Base-by-base conservation (phyloP, 2,329 filamentous ascomycete genomes). In the Coniosporium tulheliwenetii region DNA sequence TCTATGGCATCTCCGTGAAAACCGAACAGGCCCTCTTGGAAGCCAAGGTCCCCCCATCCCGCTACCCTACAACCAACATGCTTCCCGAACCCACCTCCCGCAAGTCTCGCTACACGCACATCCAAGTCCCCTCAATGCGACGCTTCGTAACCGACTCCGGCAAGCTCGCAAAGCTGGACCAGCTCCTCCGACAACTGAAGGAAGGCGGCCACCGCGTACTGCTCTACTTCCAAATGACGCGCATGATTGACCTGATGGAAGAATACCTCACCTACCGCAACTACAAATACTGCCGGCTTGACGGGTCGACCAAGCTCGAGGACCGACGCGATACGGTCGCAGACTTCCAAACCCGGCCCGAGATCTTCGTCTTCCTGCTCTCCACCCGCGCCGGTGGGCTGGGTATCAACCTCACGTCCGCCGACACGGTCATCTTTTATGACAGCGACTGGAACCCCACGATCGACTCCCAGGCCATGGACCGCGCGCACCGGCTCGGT, bases 191-290 rank as follows among this genome's bases (percentile, higher is more conserved):
- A 57, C 75, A 86, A 59, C 78, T 98, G 53, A 98, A 96, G 71
- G 81, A 85, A 46, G 84, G 82, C 47, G 83, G 83, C 31, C 91
- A 98, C 52, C 86, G 91, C 54, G 91, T 98, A 15, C 70, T 98
- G 41, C 69, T 98, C 14, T 98, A 98, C 71, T 98, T 98, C 83
- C 91, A 98, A 69, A 98, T 98, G 91, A 98, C 91, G 3, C 83
- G 85, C 56, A 98, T 98, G 91, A 96, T 98, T 56, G 89, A 98
- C 59, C 69, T 98, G 45, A 96, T 96, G 84, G 91, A 98, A 60
- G 91, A 98, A 63, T 98, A 96, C 52, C 70, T 98, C 44, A 96
- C 91, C 0, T 96, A 96, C 66, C 85, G 91, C 58, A 95, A 96
- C 65, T 96, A 94, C 78, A 95, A 93, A 62, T 98, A 95, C 65